Evolutionary conservation across 2,329 filamentous ascomycete genomes (phyloP).

Genomic region (Torrubiella hemipterigena): DNA sequence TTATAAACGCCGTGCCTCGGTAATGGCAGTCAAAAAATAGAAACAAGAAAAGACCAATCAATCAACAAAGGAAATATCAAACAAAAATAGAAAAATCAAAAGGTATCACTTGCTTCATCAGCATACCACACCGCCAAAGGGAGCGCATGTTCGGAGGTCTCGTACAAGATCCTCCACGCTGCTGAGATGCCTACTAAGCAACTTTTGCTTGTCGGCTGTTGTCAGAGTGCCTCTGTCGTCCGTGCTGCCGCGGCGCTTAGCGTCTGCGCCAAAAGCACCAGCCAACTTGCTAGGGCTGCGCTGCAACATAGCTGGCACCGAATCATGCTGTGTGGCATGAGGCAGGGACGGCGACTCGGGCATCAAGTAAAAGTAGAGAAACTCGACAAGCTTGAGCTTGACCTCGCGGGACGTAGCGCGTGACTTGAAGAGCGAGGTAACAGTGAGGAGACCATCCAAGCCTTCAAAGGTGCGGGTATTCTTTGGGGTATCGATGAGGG

Average conservation of each 20-base stretch:
- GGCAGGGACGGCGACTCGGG: slow-evolving; percentile 61
- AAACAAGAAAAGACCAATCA: slow-evolving; percentile 5
- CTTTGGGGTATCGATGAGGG: slow-evolving; percentile 71
- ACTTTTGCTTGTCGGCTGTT: slow-evolving; percentile 70
- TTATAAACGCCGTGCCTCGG: too few relatives aligned
- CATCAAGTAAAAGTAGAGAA: slow-evolving; percentile 98
- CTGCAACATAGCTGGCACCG: slow-evolving; percentile 42
- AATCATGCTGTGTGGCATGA: slow-evolving; percentile 30
- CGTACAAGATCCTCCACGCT: slow-evolving; percentile 78
- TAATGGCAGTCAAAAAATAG: slow-evolving; percentile 6
- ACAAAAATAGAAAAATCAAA: slow-evolving; percentile 7
- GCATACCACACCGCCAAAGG: slow-evolving; percentile 53
- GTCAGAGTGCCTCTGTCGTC: slow-evolving; percentile 38
- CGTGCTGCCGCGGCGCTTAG: slow-evolving; percentile 21
- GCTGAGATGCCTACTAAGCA: slow-evolving; percentile 65
- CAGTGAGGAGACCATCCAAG: slow-evolving; percentile 80
- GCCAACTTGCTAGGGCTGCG: slow-evolving; percentile 58
- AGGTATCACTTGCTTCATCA: slow-evolving; percentile 13
- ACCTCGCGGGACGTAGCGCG: slow-evolving; percentile 76
- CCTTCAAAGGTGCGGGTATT: slow-evolving; percentile 89
- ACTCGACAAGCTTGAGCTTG: slow-evolving; percentile 92
- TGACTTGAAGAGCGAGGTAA: slow-evolving; percentile 88
- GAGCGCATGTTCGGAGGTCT: slow-evolving; percentile 68
- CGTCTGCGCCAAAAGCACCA: slow-evolving; percentile 35
- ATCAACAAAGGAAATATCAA: slow-evolving; percentile 3